Conservation (phyloP, 495 filamentous ascomycete genomes). For the Hypoxylon intermedium region DNA sequence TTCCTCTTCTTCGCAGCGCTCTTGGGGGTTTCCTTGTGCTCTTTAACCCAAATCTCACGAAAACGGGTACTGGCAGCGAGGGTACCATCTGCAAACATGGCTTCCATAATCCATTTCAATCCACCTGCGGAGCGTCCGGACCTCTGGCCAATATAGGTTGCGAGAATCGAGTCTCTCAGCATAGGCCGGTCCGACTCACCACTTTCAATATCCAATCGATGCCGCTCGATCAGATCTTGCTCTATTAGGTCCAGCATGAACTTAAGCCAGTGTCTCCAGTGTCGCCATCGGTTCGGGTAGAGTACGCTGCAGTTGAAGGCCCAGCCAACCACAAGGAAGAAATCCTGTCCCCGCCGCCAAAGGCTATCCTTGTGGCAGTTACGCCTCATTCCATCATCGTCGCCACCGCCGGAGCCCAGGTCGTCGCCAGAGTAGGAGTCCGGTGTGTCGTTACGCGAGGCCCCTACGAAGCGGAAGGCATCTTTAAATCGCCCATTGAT, state of each 20-base stretch:
- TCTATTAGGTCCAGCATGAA: conserved; percentile 81
- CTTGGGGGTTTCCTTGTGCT: conserved; percentile 47
- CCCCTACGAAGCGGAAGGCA: conserved; percentile 33
- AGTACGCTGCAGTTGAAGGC: conserved; percentile 86
- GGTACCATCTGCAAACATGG: conserved; percentile 52
- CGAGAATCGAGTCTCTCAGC: conserved; percentile 46
- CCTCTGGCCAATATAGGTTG: conserved; percentile 41
- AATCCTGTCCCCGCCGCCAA: conserved; percentile 77
- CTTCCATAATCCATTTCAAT: conserved; percentile 51
- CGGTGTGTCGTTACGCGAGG: conserved; percentile 13
- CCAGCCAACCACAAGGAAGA: conserved; percentile 93
- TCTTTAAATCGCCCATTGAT: conserved; percentile 52
- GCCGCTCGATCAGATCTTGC: conserved; percentile 72
- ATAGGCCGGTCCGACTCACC: conserved; percentile 37
- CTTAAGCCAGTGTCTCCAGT: conserved; percentile 83
- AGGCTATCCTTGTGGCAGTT: conserved; percentile 64
- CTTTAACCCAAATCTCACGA: conserved; percentile 58
- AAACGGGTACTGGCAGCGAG: conserved; percentile 47
- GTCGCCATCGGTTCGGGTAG: conserved; percentile 74
- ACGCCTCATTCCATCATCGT: conserved; percentile 57
- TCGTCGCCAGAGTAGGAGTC: conserved; percentile 30
- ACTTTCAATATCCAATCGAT: conserved; percentile 41
- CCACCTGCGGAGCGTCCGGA: conserved; percentile 48
- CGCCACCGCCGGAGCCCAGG: conserved; percentile 33
- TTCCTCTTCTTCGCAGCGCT: conserved; percentile 58